A percentile compares a stretch with the other conserved stretches of the same genome.
Evolutionary conservation across 2,329 filamentous ascomycete species (phyloP).

Genomic region (Trichothecium roseum): DNA sequence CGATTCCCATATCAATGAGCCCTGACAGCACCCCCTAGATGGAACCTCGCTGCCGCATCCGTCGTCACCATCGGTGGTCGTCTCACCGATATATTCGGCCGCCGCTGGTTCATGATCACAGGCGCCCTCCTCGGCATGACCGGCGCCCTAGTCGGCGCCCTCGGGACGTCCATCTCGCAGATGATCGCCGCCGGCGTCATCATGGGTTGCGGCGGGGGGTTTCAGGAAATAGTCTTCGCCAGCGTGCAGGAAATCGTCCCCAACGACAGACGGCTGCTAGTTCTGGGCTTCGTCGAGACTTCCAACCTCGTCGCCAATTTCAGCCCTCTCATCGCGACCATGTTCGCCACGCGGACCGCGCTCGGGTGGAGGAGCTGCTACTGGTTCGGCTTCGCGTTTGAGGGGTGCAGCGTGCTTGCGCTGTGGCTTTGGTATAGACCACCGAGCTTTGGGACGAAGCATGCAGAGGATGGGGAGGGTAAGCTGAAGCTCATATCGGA

Average conservation of each 20-base stretch:
- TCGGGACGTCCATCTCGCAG: slow-evolving; percentile 23
- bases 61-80: slow-evolving; percentile 22
- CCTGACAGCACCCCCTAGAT: slow-evolving; percentile 12
- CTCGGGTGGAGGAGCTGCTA: slow-evolving; percentile 20
- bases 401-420: slow-evolving; percentile 14
- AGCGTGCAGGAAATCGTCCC: slow-evolving; percentile 25
- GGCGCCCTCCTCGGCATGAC: slow-evolving; percentile 21
- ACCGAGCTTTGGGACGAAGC: too few species aligned
- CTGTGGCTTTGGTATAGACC: slow-evolving; percentile 18
- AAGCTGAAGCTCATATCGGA: too few species aligned
- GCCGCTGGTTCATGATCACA: slow-evolving; percentile 25
- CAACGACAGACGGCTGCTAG: slow-evolving; percentile 23
- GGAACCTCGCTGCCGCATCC: slow-evolving; percentile 20
- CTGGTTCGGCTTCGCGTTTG: slow-evolving; percentile 21
- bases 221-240: slow-evolving; percentile 27
- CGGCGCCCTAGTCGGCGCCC: slow-evolving; percentile 27
- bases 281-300: slow-evolving; percentile 23
- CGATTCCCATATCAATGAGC: neutral
- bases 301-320: slow-evolving; percentile 20
- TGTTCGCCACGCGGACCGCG: slow-evolving; percentile 17
- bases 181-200: slow-evolving; percentile 29
- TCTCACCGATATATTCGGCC: slow-evolving; percentile 27
- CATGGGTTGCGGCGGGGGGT: slow-evolving; percentile 27
- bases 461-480: too few species aligned
- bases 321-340: slow-evolving; percentile 18